phyloP scores from a whole-genome alignment of 2,329 filamentous ascomycete genomes.

The Aureobasidium sp. region DNA sequence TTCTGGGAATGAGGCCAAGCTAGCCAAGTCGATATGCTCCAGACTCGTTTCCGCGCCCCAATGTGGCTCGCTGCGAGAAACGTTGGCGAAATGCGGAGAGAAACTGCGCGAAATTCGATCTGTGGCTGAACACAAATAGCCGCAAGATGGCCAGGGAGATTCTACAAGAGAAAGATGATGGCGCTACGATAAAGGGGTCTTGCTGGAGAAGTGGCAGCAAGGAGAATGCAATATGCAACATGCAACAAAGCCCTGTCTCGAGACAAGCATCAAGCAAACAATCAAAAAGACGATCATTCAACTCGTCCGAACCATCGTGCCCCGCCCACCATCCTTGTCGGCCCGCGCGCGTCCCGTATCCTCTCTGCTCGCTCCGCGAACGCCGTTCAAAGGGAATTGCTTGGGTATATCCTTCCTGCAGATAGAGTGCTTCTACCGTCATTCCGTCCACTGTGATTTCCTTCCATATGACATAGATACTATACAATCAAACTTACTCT shows the following conservation, averaged over 20 bases:
- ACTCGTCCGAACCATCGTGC: not conserved
- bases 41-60: slow-evolving; percentile 1
- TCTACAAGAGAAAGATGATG: not conserved
- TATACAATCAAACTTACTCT: not conserved
- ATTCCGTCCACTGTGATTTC: slow-evolving; percentile 1
- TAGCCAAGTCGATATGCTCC: slow-evolving; percentile 8
- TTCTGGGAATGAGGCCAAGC: slow-evolving; percentile 6
- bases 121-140: not conserved
- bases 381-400: not conserved
- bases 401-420: not conserved
- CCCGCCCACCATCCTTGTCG: not conserved
- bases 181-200: not conserved
- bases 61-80: not conserved
- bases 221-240: not conserved
- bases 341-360: not conserved
- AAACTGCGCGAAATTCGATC: not conserved
- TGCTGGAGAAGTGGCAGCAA: not conserved
- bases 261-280: slow-evolving; percentile 2
- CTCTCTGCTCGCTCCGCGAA: not conserved
- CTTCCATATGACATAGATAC: slow-evolving; percentile 3
- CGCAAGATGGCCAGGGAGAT: not conserved
- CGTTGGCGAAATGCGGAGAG: not conserved
- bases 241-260: not conserved
- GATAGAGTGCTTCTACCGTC: slow-evolving; percentile 7
- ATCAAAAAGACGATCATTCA: not conserved